Percentiles rank a stretch among this genome's conserved stretches.
These are phyloP conservation scores for Avena eriantha DNA, from an alignment of 176 grass and related monocot genomes.

Conservation along the genomic window DNA sequence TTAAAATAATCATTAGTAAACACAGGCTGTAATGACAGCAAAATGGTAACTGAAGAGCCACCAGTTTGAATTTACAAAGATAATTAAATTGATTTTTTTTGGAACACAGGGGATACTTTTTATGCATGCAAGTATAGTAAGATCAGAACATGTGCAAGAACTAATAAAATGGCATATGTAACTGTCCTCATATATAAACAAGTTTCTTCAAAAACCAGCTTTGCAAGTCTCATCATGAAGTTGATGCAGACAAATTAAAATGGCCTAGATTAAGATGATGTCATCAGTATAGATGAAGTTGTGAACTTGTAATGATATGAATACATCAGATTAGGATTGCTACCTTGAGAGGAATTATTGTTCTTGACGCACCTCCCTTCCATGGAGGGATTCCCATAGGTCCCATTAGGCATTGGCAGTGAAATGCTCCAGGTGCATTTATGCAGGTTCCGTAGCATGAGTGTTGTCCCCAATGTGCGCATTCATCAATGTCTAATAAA, in stretches of 20 bases:
- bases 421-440: background rate
- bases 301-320: background rate
- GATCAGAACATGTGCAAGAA: background rate
- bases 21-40: background rate
- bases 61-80: background rate
- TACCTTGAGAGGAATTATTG: slow-evolving; percentile 1
- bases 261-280: background rate
- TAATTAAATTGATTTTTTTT: background rate
- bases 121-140: background rate
- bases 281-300: background rate
- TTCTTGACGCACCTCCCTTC: slow-evolving; percentile 2
- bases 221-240: background rate
- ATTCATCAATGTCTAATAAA: slow-evolving; percentile 40
- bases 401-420: slow-evolving; percentile 13
- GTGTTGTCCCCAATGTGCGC: background rate
- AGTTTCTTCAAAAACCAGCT: background rate
- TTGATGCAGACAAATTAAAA: background rate
- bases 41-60: background rate
- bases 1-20: background rate
- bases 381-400: background rate
- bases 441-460: slow-evolving; percentile 30
- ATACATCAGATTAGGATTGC: background rate
- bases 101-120: background rate
- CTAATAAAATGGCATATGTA: background rate
- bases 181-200: slow-evolving; percentile 2